Evolutionary conservation across 1,139 yeast genomes (phyloP).

Genomic region (Pichia sp.): DNA sequence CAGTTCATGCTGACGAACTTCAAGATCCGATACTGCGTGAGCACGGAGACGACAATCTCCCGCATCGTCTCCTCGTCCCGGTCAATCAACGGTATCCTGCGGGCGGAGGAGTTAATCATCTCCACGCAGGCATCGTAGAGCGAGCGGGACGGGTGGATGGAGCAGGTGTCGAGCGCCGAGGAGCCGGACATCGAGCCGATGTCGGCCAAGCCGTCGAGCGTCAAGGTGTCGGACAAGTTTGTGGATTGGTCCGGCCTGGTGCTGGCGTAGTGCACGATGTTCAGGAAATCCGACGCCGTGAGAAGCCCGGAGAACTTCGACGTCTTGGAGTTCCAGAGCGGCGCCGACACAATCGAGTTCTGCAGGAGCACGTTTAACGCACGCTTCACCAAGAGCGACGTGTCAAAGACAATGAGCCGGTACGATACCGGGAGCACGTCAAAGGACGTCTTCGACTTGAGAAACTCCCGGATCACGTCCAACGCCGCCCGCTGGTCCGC

Average conservation of each 20-base stretch:
- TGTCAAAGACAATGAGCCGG: constrained; percentile 87
- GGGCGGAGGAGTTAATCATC: constrained; percentile 84
- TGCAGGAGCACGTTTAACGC: constrained; percentile 86
- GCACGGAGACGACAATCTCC: constrained; percentile 90
- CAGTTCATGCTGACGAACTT: constrained; percentile 95
- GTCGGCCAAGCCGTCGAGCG: constrained; percentile 57
- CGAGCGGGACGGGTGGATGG: constrained; percentile 88
- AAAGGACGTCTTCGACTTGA: constrained; percentile 88
- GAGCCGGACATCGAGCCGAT: constrained; percentile 47
- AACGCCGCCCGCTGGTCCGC: constrained; percentile 62
- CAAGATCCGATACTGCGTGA: constrained; percentile 93
- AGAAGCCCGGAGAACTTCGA: constrained; percentile 91
- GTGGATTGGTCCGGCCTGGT: constrained; percentile 89
- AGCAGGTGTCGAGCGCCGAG: constrained; percentile 79
- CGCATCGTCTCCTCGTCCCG: constrained; percentile 89
- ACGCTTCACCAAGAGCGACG: constrained; percentile 84
- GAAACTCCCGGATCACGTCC: constrained; percentile 73
- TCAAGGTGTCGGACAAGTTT: constrained; percentile 54
- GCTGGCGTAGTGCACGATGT: constrained; percentile 91
- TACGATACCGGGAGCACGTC: constrained; percentile 96
- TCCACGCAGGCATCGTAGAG: constrained; percentile 90
- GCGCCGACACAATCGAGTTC: constrained; percentile 93
- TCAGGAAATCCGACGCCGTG: constrained; percentile 89
- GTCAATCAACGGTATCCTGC: constrained; percentile 92
- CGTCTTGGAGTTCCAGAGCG: constrained; percentile 89